Evolutionary conservation across 2,329 filamentous ascomycete species (phyloP), one percentile per base, ranked within the genome.

Genomic region (Hymenoscyphus linearis): DNA sequence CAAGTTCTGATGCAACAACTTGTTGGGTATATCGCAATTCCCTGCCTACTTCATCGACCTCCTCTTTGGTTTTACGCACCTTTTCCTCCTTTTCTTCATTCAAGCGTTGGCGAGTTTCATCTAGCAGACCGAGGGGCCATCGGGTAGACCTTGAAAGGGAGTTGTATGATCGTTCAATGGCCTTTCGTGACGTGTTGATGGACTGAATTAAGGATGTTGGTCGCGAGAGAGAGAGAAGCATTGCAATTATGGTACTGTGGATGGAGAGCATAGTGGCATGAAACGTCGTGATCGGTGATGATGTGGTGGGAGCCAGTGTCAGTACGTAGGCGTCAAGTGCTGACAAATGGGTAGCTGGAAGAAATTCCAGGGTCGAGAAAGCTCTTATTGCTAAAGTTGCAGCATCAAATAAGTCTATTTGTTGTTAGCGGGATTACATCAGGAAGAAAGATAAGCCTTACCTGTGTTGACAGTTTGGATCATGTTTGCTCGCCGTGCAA

Each of bases 1-100:
- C 95, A 60, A 99, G 75, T 76, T 99, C 95, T 1, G 86, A 83
- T 6, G 96, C 93, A 26, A 98, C 93, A 14, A 93, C 91, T 74
- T 96, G 91, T 76, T 97, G 93, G 55, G 93, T 96, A 74, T 95
- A 96, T 56, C 91, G 80, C 60, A 99, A 78, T 75, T 99, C 95
- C 57, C 85, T 85, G 0, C 88, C 87, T n/a, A 96, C 76, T 52
- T 85, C 83, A 22, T 87, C 84, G 12, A 90, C 83, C 72, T 97
- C 91, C 18, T 80, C 76, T 65, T 87, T 84, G 25, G 84, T 85
- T 65, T 87, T 86, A 14, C 84, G 82, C 40, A 91, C 90, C 69
- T 89, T 91, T 66, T 90, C 88, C 76, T 92, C 90, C 52, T 90
- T 89, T 61, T 98, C 95, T 65, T 91, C 88, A 68, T 92, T 88